phyloP scores from a whole-genome alignment of 2,329 filamentous ascomycete species.

The Fonsecaea erecta region DNA sequence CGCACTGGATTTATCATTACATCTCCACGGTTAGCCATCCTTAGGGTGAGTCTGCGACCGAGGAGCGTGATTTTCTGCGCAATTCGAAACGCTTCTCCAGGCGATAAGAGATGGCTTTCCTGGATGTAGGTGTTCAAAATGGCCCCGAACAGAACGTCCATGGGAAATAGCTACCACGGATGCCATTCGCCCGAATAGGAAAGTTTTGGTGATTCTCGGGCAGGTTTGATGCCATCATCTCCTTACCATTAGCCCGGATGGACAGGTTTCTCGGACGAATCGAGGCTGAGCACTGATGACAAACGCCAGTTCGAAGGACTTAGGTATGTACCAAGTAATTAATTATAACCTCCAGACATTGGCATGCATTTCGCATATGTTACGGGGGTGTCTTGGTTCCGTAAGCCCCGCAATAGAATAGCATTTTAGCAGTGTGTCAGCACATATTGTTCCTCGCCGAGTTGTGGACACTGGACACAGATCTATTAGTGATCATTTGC shows the following conservation, averaged over 20 bases:
- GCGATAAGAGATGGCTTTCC: too few relatives aligned
- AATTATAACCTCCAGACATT: background rate
- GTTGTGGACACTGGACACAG: background rate
- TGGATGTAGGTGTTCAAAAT: too few relatives aligned
- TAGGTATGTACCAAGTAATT: too few relatives aligned
- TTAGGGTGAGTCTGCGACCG: too few relatives aligned
- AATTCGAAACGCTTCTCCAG: too few relatives aligned
- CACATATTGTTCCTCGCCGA: background rate
- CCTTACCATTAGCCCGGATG: background rate
- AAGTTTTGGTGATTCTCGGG: constrained; percentile 2
- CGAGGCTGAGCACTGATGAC: background rate
- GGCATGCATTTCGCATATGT: background rate
- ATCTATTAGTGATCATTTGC: constrained; percentile 20
- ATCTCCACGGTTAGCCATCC: too few relatives aligned
- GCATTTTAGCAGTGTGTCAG: constrained; percentile 8
- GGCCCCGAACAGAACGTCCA: too few relatives aligned
- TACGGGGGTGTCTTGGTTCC: background rate
- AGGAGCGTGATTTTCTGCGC: too few relatives aligned
- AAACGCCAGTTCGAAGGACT: background rate
- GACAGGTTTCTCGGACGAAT: background rate
- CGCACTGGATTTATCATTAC: too few relatives aligned
- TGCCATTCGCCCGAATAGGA: constrained; percentile 21
- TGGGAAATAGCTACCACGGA: too few relatives aligned
- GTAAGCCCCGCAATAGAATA: background rate
- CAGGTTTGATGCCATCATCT: background rate